These are phyloP conservation scores for Globisporangium orthogonon DNA, from an alignment of 352 stramenopile genomes.

Conservation along the genomic window DNA sequence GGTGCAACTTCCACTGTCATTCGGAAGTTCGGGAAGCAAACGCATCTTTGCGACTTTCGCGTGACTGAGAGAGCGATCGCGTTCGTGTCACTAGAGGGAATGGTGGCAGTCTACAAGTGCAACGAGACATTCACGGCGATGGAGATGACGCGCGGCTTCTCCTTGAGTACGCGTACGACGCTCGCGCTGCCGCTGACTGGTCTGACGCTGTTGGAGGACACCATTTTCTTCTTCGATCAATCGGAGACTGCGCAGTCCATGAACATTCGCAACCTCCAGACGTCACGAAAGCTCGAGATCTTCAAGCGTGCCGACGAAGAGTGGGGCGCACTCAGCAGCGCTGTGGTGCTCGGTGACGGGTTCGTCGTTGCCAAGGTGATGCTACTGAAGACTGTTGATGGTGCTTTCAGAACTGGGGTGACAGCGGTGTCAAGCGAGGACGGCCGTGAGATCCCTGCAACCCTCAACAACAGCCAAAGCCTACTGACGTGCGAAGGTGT, in stretches of 20 bases:
- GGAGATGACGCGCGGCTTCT: constrained; percentile 7
- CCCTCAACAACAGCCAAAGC: background rate
- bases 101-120: constrained; percentile 14
- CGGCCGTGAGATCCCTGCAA: constrained; percentile 22
- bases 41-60: constrained; percentile 3
- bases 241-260: constrained; percentile 29
- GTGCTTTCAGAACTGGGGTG: constrained; percentile 11
- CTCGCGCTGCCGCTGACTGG: constrained; percentile 8
- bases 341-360: constrained; percentile 18
- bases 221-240: constrained; percentile 25
- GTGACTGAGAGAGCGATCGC: constrained; percentile 7
- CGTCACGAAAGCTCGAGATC: constrained; percentile 20
- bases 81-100: constrained; percentile 2
- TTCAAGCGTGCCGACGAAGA: background rate
- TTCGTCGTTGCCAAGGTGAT: constrained; percentile 18
- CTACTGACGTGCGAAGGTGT: constrained; percentile 9
- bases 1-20: background rate
- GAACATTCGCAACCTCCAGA: constrained; percentile 39
- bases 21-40: constrained; percentile 5
- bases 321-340: constrained; percentile 3
- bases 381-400: constrained; percentile 1
- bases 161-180: constrained; percentile 13
- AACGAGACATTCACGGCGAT: constrained; percentile 13
- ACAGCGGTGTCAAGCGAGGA: constrained; percentile 23
- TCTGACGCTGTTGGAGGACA: constrained; percentile 14